These are phyloP conservation scores for Suhomyces sp. DNA, from an alignment of 805 yeast genomes.

Conservation along the genomic window DNA sequence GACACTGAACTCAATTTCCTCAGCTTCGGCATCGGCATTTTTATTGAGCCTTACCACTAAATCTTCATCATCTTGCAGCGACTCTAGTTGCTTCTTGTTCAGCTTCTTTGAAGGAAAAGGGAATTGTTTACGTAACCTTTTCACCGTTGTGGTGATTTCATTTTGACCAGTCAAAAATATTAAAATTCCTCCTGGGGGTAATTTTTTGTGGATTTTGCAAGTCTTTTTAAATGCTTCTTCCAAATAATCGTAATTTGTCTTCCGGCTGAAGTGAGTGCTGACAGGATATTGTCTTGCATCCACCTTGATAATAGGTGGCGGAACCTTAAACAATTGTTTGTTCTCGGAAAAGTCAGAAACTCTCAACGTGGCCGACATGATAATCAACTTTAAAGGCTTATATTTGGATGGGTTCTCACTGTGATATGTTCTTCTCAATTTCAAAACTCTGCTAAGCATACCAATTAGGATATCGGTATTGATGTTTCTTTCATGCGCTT, in stretches of 20 bases:
- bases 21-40: constrained; percentile 75
- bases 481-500: constrained; percentile 95
- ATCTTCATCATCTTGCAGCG: constrained; percentile 22
- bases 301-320: constrained; percentile 87
- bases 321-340: constrained; percentile 54
- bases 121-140: constrained; percentile 62
- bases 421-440: constrained; percentile 58
- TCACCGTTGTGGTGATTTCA: constrained; percentile 78
- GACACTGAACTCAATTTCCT: constrained; percentile 77
- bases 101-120: constrained; percentile 43
- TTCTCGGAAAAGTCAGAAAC: constrained; percentile 93
- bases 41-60: constrained; percentile 45
- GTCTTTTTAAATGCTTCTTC: constrained; percentile 86
- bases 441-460: constrained; percentile 82
- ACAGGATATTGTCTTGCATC: constrained; percentile 96
- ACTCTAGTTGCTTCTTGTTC: constrained; percentile 5
- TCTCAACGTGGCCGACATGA: constrained; percentile 96
- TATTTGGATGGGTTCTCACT: constrained; percentile 43
- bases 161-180: constrained; percentile 93
- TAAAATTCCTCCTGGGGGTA: constrained; percentile 94
- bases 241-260: constrained; percentile 72
- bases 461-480: constrained; percentile 96
- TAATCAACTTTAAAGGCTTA: constrained; percentile 73
- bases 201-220: constrained; percentile 75
- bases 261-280: constrained; percentile 80